phyloP scores from a whole-genome alignment of 192 early-diverging fungal genomes.

The Coemansia sp. region DNA sequence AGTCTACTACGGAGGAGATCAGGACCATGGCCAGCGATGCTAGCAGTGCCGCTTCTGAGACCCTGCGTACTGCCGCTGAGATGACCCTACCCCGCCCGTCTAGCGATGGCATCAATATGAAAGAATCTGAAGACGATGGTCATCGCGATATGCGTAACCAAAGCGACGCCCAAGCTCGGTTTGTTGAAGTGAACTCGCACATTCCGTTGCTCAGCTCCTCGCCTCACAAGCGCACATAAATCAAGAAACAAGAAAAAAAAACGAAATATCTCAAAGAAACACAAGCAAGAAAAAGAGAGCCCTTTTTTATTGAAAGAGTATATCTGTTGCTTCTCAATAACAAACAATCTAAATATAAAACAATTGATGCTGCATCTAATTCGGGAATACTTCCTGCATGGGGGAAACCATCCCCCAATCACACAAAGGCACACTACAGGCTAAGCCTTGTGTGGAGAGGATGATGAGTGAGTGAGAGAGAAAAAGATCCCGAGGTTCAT shows the following conservation, averaged over 20 bases:
- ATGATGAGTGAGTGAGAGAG: too few species aligned
- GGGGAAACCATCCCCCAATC: not conserved
- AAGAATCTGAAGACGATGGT: not conserved
- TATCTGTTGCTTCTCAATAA: too few species aligned
- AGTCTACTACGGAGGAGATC: constrained; percentile 25
- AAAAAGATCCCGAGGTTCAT: not conserved
- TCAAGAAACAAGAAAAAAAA: not conserved
- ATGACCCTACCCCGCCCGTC: constrained; percentile 19
- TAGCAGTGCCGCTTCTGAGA: constrained; percentile 14
- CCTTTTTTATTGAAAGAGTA: too few species aligned
- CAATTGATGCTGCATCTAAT: not conserved
- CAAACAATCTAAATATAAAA: not conserved
- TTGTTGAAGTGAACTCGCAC: constrained; percentile 43
- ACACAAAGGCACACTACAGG: not conserved
- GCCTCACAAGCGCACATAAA: constrained; percentile 1
- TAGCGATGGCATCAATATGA: constrained; percentile 26
- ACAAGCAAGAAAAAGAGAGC: not conserved
- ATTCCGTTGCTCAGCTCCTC: constrained; percentile 38
- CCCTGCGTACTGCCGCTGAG: constrained; percentile 14
- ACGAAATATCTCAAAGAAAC: constrained; percentile 6
- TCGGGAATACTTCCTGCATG: constrained; percentile 2
- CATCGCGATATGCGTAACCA: not conserved
- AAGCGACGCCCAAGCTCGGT: constrained; percentile 5
- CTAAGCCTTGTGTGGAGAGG: not conserved
- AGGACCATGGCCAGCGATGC: constrained; percentile 34